Conservation (phyloP, 768 basidiomycete species). For the Mycena crocata region DNA sequence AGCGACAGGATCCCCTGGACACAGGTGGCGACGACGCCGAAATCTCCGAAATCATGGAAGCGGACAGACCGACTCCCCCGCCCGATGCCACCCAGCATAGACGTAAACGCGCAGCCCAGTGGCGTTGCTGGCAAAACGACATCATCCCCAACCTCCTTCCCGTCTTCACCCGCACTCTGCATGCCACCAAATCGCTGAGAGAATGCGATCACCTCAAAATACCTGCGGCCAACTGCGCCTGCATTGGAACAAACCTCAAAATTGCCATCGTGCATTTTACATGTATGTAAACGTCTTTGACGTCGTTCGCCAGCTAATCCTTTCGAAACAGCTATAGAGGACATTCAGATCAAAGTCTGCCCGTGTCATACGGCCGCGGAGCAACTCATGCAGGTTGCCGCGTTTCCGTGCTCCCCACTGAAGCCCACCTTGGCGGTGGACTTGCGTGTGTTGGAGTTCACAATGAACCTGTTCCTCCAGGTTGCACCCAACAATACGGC, state of each 20-base stretch:
- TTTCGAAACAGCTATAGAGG: not conserved
- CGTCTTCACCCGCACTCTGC: not conserved
- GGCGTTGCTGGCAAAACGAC: not conserved
- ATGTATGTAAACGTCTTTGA: not conserved
- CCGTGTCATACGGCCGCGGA: not conserved
- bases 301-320: not conserved
- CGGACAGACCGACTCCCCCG: not conserved
- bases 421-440: not conserved
- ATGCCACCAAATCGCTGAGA: not conserved
- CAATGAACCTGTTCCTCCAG: not conserved
- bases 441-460: slow-evolving; percentile 4
- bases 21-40: not conserved
- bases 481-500: slow-evolving; percentile 1
- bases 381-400: not conserved
- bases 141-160: not conserved
- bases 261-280: not conserved
- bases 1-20: not conserved
- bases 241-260: not conserved
- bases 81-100: not conserved
- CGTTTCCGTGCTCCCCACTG: not conserved
- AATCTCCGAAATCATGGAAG: not conserved
- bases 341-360: not conserved
- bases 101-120: not conserved
- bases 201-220: not conserved
- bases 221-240: not conserved